Conservation (phyloP, 2,329 filamentous ascomycete species). For the Claviceps pusilla region DNA sequence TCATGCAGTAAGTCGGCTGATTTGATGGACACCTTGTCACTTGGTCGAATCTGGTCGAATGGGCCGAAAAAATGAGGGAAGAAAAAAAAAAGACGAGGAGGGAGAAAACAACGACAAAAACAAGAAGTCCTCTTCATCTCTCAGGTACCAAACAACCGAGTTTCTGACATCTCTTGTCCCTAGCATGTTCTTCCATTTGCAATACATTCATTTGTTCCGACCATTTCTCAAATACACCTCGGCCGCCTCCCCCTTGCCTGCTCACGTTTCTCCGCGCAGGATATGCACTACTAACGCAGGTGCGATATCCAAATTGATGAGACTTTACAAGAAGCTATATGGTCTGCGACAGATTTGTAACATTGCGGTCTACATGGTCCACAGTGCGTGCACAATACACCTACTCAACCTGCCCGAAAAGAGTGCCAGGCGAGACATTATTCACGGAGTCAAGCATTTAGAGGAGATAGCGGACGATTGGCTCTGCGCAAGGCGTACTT, state of each 20-base stretch:
- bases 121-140: background rate
- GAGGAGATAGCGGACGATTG: conserved; percentile 94
- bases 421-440: conserved; percentile 75
- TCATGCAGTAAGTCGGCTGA: conserved; percentile 58
- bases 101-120: too few species aligned
- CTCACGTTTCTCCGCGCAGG: conserved; percentile 77
- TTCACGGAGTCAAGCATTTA: conserved; percentile 77
- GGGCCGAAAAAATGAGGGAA: too few species aligned
- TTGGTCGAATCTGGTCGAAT: background rate
- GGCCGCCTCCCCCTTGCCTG: conserved; percentile 63
- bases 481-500: conserved; percentile 73
- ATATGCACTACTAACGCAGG: conserved; percentile 82
- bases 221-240: conserved; percentile 88
- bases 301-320: conserved; percentile 83
- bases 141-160: background rate
- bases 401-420: conserved; percentile 86
- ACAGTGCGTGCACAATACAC: conserved; percentile 89
- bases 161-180: conserved; percentile 11
- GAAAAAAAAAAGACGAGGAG: background rate
- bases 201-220: conserved; percentile 90
- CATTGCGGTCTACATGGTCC: conserved; percentile 87
- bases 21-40: background rate
- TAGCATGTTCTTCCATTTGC: conserved; percentile 94
- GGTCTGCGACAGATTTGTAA: conserved; percentile 90
- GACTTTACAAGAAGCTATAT: conserved; percentile 84